phyloP scores from a whole-genome alignment of 2,329 filamentous ascomycete species.

The Thielaviopsis punctulata region DNA sequence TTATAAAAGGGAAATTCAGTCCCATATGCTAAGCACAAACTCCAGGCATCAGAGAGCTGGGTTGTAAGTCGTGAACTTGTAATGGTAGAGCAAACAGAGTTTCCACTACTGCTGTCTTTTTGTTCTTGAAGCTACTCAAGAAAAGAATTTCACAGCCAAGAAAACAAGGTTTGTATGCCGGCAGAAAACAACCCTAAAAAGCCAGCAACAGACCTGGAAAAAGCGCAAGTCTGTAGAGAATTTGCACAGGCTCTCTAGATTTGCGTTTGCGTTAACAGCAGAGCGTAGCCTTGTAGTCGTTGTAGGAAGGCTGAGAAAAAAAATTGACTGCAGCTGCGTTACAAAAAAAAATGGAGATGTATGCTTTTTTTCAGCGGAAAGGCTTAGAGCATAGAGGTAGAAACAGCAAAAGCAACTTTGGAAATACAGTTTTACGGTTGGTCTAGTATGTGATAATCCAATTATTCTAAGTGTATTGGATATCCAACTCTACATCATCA shows the following conservation, averaged over 20 bases:
- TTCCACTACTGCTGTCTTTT: neutral
- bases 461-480: too few relatives aligned
- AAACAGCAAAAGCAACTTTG: neutral
- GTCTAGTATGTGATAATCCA: too few relatives aligned
- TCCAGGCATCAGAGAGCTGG: neutral
- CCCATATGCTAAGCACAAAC: neutral
- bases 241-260: neutral
- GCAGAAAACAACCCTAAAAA: neutral
- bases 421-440: neutral
- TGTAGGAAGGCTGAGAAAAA: neutral
- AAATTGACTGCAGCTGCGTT: neutral
- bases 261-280: neutral
- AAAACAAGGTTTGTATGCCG: neutral
- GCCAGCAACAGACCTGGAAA: neutral
- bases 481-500: too few relatives aligned
- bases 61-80: neutral
- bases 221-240: neutral
- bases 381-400: neutral
- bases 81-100: neutral
- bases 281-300: neutral
- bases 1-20: neutral
- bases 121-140: neutral
- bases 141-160: neutral
- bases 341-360: neutral
- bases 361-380: neutral